These are phyloP conservation scores for Viola odorata DNA, from an alignment of 345 rosid genomes.

Conservation along the genomic window DNA sequence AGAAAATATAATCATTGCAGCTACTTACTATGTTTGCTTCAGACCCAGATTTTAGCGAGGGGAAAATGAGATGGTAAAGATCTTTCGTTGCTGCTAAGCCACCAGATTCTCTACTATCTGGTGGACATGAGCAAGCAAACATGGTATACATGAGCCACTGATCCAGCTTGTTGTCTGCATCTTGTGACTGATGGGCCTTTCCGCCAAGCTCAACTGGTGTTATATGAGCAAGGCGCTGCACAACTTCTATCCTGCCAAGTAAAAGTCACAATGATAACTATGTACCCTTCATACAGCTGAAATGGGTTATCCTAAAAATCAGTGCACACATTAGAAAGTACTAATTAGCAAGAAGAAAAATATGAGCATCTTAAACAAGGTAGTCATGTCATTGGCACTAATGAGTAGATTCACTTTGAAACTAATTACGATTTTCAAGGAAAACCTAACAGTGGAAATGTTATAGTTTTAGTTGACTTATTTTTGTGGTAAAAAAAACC, in stretches of 20 bases:
- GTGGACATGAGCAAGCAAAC: constrained; percentile 96
- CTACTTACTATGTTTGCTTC: constrained; percentile 75
- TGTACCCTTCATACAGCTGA: no score
- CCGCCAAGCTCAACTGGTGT: constrained; percentile 95
- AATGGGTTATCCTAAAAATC: no score
- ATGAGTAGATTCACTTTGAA: no score
- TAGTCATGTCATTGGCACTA: no score
- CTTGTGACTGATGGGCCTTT: constrained; percentile 84
- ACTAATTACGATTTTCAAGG: no score
- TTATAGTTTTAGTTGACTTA: no score
- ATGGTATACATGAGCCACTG: constrained; percentile 97
- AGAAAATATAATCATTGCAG: not conserved
- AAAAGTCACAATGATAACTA: constrained; percentile 1
- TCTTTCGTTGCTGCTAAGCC: constrained; percentile 75
- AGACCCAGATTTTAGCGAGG: constrained; percentile 81
- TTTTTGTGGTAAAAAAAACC: no score
- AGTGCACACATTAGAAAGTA: no score
- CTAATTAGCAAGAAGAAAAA: no score
- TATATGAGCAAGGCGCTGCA: constrained; percentile 77
- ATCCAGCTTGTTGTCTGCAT: constrained; percentile 86
- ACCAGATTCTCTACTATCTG: constrained; percentile 72
- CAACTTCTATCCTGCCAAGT: constrained; percentile 64
- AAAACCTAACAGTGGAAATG: no score
- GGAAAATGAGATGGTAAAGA: constrained; percentile 82
- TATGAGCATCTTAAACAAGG: no score